Base-by-base conservation (phyloP, 106 monocot genomes). In the Phalaenopsis equestris region DNA sequence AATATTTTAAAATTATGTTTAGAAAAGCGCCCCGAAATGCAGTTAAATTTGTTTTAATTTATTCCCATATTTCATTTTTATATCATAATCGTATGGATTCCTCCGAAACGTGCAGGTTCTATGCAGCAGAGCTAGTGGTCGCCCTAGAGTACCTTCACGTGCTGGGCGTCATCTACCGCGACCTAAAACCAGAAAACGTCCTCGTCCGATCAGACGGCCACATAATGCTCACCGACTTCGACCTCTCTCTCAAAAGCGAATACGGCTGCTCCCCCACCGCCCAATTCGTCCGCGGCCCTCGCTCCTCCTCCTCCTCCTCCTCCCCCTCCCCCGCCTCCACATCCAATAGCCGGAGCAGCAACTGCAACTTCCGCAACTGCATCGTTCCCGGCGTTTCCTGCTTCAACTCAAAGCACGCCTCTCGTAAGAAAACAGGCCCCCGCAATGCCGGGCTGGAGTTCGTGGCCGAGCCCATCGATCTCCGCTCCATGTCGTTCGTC, bases 141-240 rank as follows among this genome's bases (percentile, higher is more conserved):
- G 91, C 93, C 30, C 55, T 93, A 39, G 93, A 93, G 81, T 93
- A 91, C 89, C 73, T 93, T 55, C 93, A 93, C 93, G 91, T 93
- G 93, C 56, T 93, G 81, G 93, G 85, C 65, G 79, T 93, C 49
- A 80, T 91, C 79, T 93, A 93, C 84, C 82, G 93, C 12, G 93
- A 93, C 43, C 86, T 93, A 42, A 93, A 93, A 83, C 93, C 94
- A 8, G 94, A 94, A 79, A 94, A 94, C 85, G 91, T 94, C 49
- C 90, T 94, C 52, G 84, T 94, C 41, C 75, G 94, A 56, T 83
- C 88, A 24, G 90, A 90, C 85, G 90, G 87, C 56, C 90, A 90
- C 81, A 84, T 89, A 81, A 84, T 86, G 86, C 86, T 86, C 52
- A 89, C 89, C 6, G 89, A 89, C 64, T 89, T 89, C 77, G 86